Evolutionary conservation across 768 basidiomycete species (phyloP), one percentile per base, ranked within the genome.

Genomic region (Fibroporia radiculosa): DNA sequence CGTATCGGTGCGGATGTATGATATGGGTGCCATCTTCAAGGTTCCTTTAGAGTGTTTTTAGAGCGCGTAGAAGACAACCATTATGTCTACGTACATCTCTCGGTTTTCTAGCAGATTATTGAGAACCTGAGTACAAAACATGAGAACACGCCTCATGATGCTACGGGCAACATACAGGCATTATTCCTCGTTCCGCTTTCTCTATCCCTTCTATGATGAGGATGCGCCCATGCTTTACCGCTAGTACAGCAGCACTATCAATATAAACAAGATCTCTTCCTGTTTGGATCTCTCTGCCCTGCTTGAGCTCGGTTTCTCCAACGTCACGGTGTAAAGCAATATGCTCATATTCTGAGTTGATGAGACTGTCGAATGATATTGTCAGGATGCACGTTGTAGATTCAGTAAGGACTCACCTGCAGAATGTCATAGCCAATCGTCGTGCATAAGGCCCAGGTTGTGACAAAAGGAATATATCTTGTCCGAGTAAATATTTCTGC

Each of bases 271-370:
- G 64, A 47, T 74, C 79, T 27, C 80, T 79, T 26, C 80, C 80
- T 5, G 62, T 60, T 28, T 75, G 63, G 31, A 84, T 82, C 56
- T 82, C 80, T 42, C 81, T 61, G 46, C 80, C 81, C 64, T 84
- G 81, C 59, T 82, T 84, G 44, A 84, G 62, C 52, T 84, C 81
- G 4, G 80, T 82, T 55, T 82, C 80, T n/a, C 81, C 80, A 6
- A 82, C 75, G 56, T 84, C 81, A 42, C 80, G 62, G 58, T 84
- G 80, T 4, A 84, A 59, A 2, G 78, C 73, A 46, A 84, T 75
- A 49, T 80, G 77, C 54, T 84, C 81, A 51, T 82, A 84, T 59
- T 82, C 81, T 14, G 75, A 61, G 55, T 84, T 84, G 37, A 82
- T 75, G 35, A 81, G 16, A 31, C 50, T 47, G 26, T n/a, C n/a